Base-by-base conservation (phyloP, 169 alveolate species). In the Sarcocystis neurona region DNA sequence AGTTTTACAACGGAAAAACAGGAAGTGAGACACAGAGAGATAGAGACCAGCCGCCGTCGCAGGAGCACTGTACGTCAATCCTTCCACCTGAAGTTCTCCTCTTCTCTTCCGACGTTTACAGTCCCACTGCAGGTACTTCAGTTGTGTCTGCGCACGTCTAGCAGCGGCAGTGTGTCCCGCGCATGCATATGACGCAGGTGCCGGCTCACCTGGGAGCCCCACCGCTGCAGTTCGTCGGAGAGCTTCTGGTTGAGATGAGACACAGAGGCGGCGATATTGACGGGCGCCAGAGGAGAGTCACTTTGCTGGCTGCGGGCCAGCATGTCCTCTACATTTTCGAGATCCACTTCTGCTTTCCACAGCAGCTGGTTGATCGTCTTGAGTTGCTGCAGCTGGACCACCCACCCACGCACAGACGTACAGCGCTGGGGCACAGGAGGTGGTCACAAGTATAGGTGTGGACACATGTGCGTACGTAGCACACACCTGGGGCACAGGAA, bases 261-360 rank as follows among this genome's bases (percentile, higher is more conserved):
- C 47, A 85, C 85, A 30, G 90, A 47, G 23, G 72, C 90, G 32
- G 77, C 82, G 20, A 85, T 39, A 44, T 60, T 75, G 20, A 50
- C 30, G 27, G 86, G 72, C n/a, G 82, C 85, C 23, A 72, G 56
- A 30, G 34, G 58, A 2, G 41, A 32, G 56, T 72, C 56, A 6
- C 56, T 43, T 39, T 79, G 87, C 47, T 63, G 87, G 37, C 43
- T 53, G 2, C 91, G 87, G 39, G 50, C 79, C 46, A 48, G 74
- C 90, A 82, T 91, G 86, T 91, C 92, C 84, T 87, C 91, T 37
- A 87, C 90, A 37, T 93, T 93, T 66, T 93, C 95, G 32, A 93
- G 79, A 80, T 93, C 95, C 34, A 93, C 95, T 75, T 93, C 95
- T 23, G 94, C 95, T 60, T 87, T 90, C 95, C 95, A 93, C 15